phyloP scores from a whole-genome alignment of 805 yeast genomes.

The Sungouiella blattae region DNA sequence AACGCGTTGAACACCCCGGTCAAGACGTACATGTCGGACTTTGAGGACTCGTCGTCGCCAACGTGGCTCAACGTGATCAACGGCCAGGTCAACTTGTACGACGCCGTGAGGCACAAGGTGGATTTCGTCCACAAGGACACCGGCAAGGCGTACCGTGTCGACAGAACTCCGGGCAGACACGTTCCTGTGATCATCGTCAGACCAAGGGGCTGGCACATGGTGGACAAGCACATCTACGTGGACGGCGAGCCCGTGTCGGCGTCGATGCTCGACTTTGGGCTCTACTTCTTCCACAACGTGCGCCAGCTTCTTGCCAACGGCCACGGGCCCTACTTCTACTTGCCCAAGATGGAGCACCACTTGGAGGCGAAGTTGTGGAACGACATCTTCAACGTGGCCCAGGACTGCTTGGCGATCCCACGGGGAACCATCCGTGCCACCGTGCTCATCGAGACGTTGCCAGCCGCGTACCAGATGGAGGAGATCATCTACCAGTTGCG shows the following conservation, averaged over 20 bases:
- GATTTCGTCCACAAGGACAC: conserved; percentile 10
- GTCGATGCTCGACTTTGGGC: conserved; percentile 74
- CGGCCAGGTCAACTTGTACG: conserved; percentile 22
- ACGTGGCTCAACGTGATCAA: conserved; percentile 17
- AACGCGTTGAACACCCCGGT: conserved; percentile 21
- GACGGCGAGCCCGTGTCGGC: conserved; percentile 78
- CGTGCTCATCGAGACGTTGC: conserved; percentile 77
- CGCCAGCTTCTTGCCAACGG: conserved; percentile 57
- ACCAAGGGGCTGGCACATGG: conserved; percentile 89
- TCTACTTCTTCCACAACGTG: conserved; percentile 76
- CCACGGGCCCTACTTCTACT: conserved; percentile 75
- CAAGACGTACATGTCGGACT: conserved; percentile 20
- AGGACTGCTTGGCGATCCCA: conserved; percentile 63
- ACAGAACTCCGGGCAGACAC: conserved; percentile 49
- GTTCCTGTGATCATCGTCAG: conserved; percentile 77
- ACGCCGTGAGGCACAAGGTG: conserved; percentile 17
- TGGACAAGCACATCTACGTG: conserved; percentile 64
- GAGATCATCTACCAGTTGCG: conserved; percentile 76
- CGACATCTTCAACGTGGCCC: conserved; percentile 72
- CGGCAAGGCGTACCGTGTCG: conserved; percentile 43
- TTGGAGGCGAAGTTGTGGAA: conserved; percentile 82
- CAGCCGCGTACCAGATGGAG: conserved; percentile 84
- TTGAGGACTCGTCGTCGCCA: conserved; percentile 19
- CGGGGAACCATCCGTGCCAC: conserved; percentile 82
- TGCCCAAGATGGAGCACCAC: conserved; percentile 86